Percentiles rank a stretch among this genome's conserved stretches.
Evolutionary conservation across 1,139 yeast species (phyloP).

Genomic region (Lodderomyces pseudojiufengensis): DNA sequence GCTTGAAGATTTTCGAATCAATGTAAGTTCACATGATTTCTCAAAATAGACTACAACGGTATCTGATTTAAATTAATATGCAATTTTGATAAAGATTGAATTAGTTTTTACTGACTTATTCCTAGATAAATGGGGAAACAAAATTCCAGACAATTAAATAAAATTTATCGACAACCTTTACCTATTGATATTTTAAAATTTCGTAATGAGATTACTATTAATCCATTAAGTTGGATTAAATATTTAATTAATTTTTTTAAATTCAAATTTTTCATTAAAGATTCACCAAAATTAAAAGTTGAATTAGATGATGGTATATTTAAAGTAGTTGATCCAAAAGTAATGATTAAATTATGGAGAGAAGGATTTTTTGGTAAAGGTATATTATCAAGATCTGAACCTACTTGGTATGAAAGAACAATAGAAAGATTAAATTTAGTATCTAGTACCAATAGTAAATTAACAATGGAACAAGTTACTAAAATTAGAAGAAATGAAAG

Average conservation of each 20-base stretch:
- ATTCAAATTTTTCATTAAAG: conserved; percentile 16
- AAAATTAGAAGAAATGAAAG: conserved; percentile 70
- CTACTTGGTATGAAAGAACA: conserved; percentile 78
- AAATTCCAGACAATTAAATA: conserved; percentile 24
- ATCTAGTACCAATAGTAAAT: conserved; percentile 19
- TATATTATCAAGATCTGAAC: conserved; percentile 80
- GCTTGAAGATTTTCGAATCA: conserved; percentile 46
- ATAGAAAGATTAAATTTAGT: conserved; percentile 40
- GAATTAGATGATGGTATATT: conserved; percentile 34
- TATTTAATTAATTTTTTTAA: conserved; percentile 34
- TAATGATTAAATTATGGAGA: conserved; percentile 67
- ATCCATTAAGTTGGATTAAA: conserved; percentile 58
- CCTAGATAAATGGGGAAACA: conserved; percentile 17
- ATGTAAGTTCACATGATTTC: conserved; percentile 73
- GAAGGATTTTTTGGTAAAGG: conserved; percentile 97
- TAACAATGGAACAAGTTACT: conserved; percentile 72
- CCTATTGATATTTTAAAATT: conserved; percentile 26
- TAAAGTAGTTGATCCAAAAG: conserved; percentile 40
- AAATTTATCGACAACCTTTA: conserved; percentile 39
- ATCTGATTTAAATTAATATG: conserved; percentile 56
- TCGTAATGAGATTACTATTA: conserved; percentile 27
- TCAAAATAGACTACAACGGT: conserved; percentile 99
- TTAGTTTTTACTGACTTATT: too few species aligned
- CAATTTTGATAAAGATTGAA: too few species aligned
- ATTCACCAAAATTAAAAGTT: conserved; percentile 27